Conservation (phyloP, 2,329 filamentous ascomycete species). For the Penicillium brasilianum region DNA sequence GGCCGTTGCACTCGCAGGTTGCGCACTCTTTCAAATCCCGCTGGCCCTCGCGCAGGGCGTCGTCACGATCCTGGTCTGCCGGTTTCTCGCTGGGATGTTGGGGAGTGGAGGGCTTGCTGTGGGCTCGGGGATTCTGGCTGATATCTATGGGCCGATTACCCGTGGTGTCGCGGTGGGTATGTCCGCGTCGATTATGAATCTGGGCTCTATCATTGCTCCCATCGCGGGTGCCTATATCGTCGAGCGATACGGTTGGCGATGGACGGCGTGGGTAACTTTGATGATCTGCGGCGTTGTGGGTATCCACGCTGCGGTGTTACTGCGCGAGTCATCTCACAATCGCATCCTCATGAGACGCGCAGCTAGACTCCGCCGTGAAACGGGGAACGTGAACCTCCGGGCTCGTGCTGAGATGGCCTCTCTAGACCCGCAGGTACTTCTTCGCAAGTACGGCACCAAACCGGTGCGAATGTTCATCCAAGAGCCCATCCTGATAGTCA, state of each 20-base stretch:
- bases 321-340: slow-evolving; percentile 56
- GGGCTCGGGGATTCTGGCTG: slow-evolving; percentile 53
- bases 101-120: slow-evolving; percentile 56
- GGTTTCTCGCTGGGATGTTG: slow-evolving; percentile 59
- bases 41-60: slow-evolving; percentile 58
- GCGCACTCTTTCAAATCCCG: slow-evolving; percentile 59
- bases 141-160: slow-evolving; percentile 53
- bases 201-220: slow-evolving; percentile 53
- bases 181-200: slow-evolving; percentile 52
- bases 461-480: slow-evolving; percentile 50
- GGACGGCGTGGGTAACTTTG: slow-evolving; percentile 60
- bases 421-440: slow-evolving; percentile 40
- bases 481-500: slow-evolving; percentile 52
- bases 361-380: slow-evolving; percentile 51
- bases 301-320: slow-evolving; percentile 46
- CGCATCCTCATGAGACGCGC: slow-evolving; percentile 55
- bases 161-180: slow-evolving; percentile 50
- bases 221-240: slow-evolving; percentile 57
- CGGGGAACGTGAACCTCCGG: slow-evolving; percentile 49
- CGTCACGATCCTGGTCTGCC: slow-evolving; percentile 57
- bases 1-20: slow-evolving; percentile 52
- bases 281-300: slow-evolving; percentile 52
- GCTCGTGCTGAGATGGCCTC: slow-evolving; percentile 48
- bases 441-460: slow-evolving; percentile 47
- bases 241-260: slow-evolving; percentile 57